phyloP scores from a whole-genome alignment of 495 filamentous ascomycete genomes.

The Penicillium parvum region DNA sequence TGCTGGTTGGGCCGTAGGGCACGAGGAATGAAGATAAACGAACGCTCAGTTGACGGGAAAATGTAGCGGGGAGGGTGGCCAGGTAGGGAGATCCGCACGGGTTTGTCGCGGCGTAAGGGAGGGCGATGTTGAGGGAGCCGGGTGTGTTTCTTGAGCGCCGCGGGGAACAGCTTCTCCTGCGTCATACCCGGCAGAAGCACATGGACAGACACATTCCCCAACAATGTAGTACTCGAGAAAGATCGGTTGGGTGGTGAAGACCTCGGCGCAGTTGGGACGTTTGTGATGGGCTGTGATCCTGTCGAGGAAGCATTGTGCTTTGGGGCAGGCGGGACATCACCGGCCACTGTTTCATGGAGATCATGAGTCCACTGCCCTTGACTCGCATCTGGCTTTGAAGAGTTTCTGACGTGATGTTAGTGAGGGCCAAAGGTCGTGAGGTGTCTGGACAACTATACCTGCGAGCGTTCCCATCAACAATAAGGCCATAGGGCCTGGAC shows the following conservation, averaged over 20 bases:
- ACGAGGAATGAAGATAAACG: constrained; percentile 97
- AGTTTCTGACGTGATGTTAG: constrained; percentile 55
- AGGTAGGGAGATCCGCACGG: constrained; percentile 89
- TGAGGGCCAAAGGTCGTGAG: neutral
- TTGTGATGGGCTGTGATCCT: constrained; percentile 23
- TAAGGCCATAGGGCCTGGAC: constrained; percentile 41
- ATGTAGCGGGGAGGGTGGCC: constrained; percentile 76
- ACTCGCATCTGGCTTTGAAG: constrained; percentile 69
- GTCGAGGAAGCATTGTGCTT: constrained; percentile 18
- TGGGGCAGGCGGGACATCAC: constrained; percentile 34
- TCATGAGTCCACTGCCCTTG: constrained; percentile 88
- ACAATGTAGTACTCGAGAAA: constrained; percentile 59
- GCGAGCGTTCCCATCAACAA: constrained; percentile 45
- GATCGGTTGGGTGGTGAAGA: constrained; percentile 58
- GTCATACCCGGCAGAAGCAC: constrained; percentile 74
- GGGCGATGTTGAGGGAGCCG: constrained; percentile 93
- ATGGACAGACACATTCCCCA: constrained; percentile 79
- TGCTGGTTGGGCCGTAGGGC: constrained; percentile 91
- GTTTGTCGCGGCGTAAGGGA: constrained; percentile 92
- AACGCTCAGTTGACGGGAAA: constrained; percentile 81
- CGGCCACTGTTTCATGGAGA: constrained; percentile 79
- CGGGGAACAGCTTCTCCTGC: constrained; percentile 62
- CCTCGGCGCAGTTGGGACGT: constrained; percentile 42
- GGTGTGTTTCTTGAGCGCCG: constrained; percentile 78
- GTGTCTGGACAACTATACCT: constrained; percentile 22